These are phyloP conservation scores for Styphnolobium japonicum DNA, from an alignment of 306 rosid genomes.

Conservation along the genomic window DNA sequence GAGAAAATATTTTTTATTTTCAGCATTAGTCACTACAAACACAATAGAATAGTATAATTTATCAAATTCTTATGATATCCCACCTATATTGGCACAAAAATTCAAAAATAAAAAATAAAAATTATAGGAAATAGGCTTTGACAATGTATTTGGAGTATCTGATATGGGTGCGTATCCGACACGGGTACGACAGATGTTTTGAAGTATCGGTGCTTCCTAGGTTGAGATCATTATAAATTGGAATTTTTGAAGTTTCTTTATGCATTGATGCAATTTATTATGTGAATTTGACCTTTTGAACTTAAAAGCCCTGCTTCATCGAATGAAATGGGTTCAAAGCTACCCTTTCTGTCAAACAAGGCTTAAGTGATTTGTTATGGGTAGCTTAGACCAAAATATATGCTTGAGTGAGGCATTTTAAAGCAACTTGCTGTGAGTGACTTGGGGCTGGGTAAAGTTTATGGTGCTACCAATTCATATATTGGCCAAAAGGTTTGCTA, in stretches of 20 bases:
- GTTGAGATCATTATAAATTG: background rate
- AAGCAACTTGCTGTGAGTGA: constrained; percentile 1
- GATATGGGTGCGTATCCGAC: too few species aligned
- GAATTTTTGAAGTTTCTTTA: background rate
- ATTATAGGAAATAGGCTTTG: too few species aligned
- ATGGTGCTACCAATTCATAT: background rate
- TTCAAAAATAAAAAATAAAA: too few species aligned
- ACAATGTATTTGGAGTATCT: too few species aligned
- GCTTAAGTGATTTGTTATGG: background rate
- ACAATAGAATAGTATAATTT: too few species aligned
- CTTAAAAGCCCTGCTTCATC: background rate
- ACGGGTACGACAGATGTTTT: too few species aligned
- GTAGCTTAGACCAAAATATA: background rate
- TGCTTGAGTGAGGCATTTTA: background rate
- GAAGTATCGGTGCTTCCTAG: too few species aligned
- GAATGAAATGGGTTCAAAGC: background rate
- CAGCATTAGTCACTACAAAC: too few species aligned
- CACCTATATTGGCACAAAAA: too few species aligned
- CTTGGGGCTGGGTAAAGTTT: background rate
- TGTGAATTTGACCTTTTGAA: background rate
- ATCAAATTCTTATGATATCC: too few species aligned
- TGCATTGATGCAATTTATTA: background rate
- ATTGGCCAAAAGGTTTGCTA: background rate
- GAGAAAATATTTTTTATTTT: too few species aligned
- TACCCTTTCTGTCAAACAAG: background rate